Evolutionary conservation across 2,329 filamentous ascomycete genomes (phyloP).

Genomic region (Eutypella sp.): DNA sequence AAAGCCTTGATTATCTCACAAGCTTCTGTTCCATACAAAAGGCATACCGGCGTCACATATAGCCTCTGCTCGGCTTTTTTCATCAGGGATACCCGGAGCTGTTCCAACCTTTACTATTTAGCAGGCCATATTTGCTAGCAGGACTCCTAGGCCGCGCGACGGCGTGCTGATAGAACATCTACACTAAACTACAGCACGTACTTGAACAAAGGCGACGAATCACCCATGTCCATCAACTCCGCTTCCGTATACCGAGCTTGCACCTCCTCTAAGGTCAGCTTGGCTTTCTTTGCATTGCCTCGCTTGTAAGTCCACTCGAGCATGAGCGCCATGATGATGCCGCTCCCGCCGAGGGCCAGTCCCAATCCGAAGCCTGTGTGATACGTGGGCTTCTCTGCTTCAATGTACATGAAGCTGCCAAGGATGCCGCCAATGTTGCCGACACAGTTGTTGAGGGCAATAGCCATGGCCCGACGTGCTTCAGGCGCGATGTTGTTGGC

Average conservation of each 20-base stretch:
- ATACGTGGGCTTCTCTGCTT: slow-evolving; percentile 29
- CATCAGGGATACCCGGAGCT: too few relatives aligned
- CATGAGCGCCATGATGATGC: slow-evolving; percentile 24
- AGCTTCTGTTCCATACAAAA: too few relatives aligned
- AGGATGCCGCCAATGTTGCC: slow-evolving; percentile 38
- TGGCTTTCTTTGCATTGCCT: slow-evolving; percentile 5
- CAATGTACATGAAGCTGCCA: slow-evolving; percentile 34
- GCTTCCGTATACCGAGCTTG: slow-evolving; percentile 4
- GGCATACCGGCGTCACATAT: too few relatives aligned
- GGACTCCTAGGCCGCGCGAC: too few relatives aligned
- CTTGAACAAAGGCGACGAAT: slow-evolving; percentile 9
- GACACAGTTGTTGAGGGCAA: slow-evolving; percentile 33
- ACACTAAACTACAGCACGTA: slow-evolving; percentile 6
- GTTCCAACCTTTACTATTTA: too few relatives aligned
- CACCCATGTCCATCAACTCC: slow-evolving; percentile 11
- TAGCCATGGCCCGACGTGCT: slow-evolving; percentile 30
- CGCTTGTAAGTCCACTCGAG: slow-evolving; percentile 20
- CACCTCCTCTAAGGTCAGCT: slow-evolving; percentile 4
- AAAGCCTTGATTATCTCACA: too few relatives aligned
- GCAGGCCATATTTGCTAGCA: too few relatives aligned
- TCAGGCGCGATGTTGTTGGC: slow-evolving; percentile 59
- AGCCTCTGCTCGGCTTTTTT: too few relatives aligned
- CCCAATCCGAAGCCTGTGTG: slow-evolving; percentile 30
- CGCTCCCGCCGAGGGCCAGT: slow-evolving; percentile 25
- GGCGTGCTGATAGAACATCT: too few relatives aligned